phyloP scores from a whole-genome alignment of 2,329 filamentous ascomycete genomes.

The Emericellopsis cladophorae region DNA sequence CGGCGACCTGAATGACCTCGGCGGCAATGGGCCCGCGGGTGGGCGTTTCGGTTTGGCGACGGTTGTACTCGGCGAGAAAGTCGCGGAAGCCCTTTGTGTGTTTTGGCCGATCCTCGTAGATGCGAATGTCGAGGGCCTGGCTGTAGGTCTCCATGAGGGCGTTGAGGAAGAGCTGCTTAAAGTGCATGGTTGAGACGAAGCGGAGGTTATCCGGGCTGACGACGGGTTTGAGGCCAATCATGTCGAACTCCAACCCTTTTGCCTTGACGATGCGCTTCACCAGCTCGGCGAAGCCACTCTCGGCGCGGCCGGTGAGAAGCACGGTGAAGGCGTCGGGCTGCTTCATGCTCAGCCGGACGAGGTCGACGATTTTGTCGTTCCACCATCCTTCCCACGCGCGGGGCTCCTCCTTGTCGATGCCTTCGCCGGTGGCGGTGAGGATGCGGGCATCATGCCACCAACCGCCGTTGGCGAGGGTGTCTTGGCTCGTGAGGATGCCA shows the following conservation, averaged over 20 bases:
- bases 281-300: slow-evolving; percentile 63
- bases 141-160: slow-evolving; percentile 78
- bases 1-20: slow-evolving; percentile 78
- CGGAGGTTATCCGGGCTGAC: slow-evolving; percentile 68
- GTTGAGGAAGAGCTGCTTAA: slow-evolving; percentile 79
- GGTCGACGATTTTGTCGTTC: slow-evolving; percentile 80
- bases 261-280: slow-evolving; percentile 70
- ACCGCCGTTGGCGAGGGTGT: slow-evolving; percentile 69
- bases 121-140: slow-evolving; percentile 67
- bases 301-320: slow-evolving; percentile 75
- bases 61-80: slow-evolving; percentile 72
- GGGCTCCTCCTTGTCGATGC: slow-evolving; percentile 67
- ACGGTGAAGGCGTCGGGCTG: slow-evolving; percentile 79
- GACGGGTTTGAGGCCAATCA: slow-evolving; percentile 76
- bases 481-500: slow-evolving; percentile 61
- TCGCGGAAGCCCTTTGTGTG: slow-evolving; percentile 74
- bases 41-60: slow-evolving; percentile 29
- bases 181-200: slow-evolving; percentile 75
- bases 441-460: slow-evolving; percentile 96
- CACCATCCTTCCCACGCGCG: slow-evolving; percentile 88
- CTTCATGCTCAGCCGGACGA: slow-evolving; percentile 68
- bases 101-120: slow-evolving; percentile 54
- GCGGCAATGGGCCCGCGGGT: slow-evolving; percentile 54
- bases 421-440: slow-evolving; percentile 74
- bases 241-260: slow-evolving; percentile 74